Conservation (phyloP, 2,329 filamentous ascomycete genomes). For the Bipolaris zeicola region DNA sequence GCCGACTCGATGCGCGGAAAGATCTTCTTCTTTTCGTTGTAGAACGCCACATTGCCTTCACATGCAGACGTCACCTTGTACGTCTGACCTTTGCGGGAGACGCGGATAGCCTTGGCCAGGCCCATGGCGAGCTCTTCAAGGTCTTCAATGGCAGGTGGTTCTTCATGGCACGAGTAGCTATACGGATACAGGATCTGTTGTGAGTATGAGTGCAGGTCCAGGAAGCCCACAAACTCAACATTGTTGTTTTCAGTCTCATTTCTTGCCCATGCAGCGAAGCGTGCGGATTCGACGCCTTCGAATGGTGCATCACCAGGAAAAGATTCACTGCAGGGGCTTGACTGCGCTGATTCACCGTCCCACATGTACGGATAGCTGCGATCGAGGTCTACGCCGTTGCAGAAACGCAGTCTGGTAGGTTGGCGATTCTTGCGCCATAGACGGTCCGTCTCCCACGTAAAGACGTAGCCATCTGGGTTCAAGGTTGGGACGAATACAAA, state of each 20-base stretch:
- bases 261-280: slow-evolving; percentile 79
- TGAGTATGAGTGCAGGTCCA: slow-evolving; percentile 94
- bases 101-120: slow-evolving; percentile 84
- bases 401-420: slow-evolving; percentile 79
- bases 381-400: slow-evolving; percentile 86
- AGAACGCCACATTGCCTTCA: slow-evolving; percentile 69
- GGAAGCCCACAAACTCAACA: slow-evolving; percentile 77
- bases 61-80: slow-evolving; percentile 79
- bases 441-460: slow-evolving; percentile 89
- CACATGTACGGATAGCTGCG: slow-evolving; percentile 85
- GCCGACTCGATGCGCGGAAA: slow-evolving; percentile 69
- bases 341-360: slow-evolving; percentile 67
- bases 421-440: slow-evolving; percentile 96
- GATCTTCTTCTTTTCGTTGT: slow-evolving; percentile 39
- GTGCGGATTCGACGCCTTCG: slow-evolving; percentile 77
- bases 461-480: slow-evolving; percentile 94
- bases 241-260: slow-evolving; percentile 75
- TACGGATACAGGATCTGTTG: slow-evolving; percentile 95
- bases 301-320: slow-evolving; percentile 86
- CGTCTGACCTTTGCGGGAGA: slow-evolving; percentile 74
- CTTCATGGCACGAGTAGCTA: slow-evolving; percentile 76
- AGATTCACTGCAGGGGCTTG: slow-evolving; percentile 88
- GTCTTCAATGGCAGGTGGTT: slow-evolving; percentile 87
- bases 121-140: slow-evolving; percentile 88
- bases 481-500: slow-evolving; percentile 85